These are phyloP conservation scores for Zoysia japonica DNA, from an alignment of 176 grass and related monocot species.

Conservation along the genomic window DNA sequence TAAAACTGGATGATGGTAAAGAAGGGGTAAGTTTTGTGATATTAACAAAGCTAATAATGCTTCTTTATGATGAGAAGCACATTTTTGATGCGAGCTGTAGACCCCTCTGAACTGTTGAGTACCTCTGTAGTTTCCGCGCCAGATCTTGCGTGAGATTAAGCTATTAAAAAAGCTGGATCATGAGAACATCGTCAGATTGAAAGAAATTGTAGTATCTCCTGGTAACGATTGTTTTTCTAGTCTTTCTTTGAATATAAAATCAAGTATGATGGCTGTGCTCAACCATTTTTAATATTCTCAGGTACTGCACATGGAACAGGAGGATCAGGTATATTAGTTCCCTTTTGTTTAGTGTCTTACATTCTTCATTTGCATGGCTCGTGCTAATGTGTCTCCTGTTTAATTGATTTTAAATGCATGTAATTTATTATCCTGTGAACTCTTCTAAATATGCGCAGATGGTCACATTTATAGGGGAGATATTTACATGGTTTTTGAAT, in stretches of 20 bases:
- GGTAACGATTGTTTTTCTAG: slow-evolving; percentile 53
- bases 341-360: slow-evolving; percentile 30
- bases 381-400: not conserved
- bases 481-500: slow-evolving; percentile 91
- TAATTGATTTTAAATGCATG: slow-evolving; percentile 10
- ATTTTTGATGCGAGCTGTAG: slow-evolving; percentile 22
- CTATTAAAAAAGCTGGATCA: slow-evolving; percentile 82
- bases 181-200: slow-evolving; percentile 80
- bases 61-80: slow-evolving; percentile 17
- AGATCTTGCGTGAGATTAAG: slow-evolving; percentile 81
- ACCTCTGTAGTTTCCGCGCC: slow-evolving; percentile 70
- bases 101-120: slow-evolving; percentile 25
- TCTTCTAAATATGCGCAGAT: slow-evolving; percentile 46
- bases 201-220: slow-evolving; percentile 82
- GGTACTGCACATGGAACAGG: slow-evolving; percentile 48
- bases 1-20: slow-evolving; percentile 79
- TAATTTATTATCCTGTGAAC: slow-evolving; percentile 13
- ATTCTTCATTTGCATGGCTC: slow-evolving; percentile 11
- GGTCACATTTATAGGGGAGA: slow-evolving; percentile 75
- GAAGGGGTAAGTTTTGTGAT: slow-evolving; percentile 64
- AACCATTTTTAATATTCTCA: slow-evolving; percentile 35
- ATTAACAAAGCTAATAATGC: slow-evolving; percentile 21
- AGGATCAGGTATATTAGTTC: slow-evolving; percentile 42
- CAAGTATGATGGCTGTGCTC: not conserved
- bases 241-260: slow-evolving; percentile 24